phyloP scores from a whole-genome alignment of 495 filamentous ascomycete species.

The Lasiosphaeria ovina region DNA sequence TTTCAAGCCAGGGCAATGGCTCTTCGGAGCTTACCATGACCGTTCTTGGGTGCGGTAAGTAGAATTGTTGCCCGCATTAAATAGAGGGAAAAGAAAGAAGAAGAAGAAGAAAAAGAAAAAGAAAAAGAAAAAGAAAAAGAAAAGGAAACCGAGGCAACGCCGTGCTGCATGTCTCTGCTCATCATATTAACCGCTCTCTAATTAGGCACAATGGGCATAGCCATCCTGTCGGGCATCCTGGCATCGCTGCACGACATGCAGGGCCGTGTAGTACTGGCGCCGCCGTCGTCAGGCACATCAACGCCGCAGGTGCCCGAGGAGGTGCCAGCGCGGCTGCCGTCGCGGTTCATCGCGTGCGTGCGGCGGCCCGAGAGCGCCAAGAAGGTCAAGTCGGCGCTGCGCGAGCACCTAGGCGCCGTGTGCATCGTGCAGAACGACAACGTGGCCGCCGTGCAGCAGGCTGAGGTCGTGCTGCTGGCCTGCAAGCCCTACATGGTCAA shows the following conservation, averaged over 20 bases:
- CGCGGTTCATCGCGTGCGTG: slow-evolving; percentile 75
- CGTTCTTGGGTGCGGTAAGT: slow-evolving; percentile 70
- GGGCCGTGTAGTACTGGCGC: slow-evolving; percentile 31
- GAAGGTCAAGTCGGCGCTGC: slow-evolving; percentile 60
- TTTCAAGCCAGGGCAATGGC: slow-evolving; percentile 22
- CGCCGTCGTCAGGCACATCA: slow-evolving; percentile 45
- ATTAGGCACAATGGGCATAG: slow-evolving; percentile 76
- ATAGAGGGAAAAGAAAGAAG: background rate
- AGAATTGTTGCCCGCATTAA: background rate
- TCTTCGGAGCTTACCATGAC: slow-evolving; percentile 61
- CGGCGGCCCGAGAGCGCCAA: slow-evolving; percentile 59
- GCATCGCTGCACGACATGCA: slow-evolving; percentile 55
- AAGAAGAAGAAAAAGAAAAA: background rate
- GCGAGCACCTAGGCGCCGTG: slow-evolving; percentile 44
- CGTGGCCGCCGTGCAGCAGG: slow-evolving; percentile 52
- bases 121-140: background rate
- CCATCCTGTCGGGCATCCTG: slow-evolving; percentile 79
- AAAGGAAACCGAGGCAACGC: no score
- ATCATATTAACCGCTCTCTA: slow-evolving; percentile 5
- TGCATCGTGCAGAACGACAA: slow-evolving; percentile 55
- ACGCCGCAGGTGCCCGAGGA: slow-evolving; percentile 46
- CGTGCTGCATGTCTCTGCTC: no score
- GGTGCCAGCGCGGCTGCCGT: slow-evolving; percentile 57
- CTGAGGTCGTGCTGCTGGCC: slow-evolving; percentile 66
- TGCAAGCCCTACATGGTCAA: slow-evolving; percentile 77